A percentile compares a stretch with the other conserved stretches of the same genome.
These are phyloP conservation scores for Trichoderma lentiforme DNA, from an alignment of 2,329 filamentous ascomycete genomes.

Conservation along the genomic window DNA sequence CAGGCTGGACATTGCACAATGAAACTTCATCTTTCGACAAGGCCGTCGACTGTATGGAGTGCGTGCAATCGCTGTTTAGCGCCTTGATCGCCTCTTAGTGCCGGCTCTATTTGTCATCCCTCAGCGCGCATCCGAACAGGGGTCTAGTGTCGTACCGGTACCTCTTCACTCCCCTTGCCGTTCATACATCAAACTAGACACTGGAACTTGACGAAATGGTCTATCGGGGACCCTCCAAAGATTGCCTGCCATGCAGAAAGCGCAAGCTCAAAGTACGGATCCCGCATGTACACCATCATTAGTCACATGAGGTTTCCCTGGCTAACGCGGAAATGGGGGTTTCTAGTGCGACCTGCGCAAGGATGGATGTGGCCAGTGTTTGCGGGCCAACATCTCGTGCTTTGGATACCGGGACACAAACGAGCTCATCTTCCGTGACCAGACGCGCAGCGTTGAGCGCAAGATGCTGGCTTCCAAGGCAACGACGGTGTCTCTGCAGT, in stretches of 20 bases:
- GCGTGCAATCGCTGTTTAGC: neutral
- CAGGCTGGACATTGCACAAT: neutral
- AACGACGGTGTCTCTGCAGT: neutral
- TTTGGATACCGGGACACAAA: slow-evolving; percentile 26
- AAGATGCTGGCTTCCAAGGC: slow-evolving; percentile 16
- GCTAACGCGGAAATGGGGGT: neutral
- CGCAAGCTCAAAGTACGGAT: slow-evolving; percentile 25
- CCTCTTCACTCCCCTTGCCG: neutral
- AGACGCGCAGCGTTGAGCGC: slow-evolving; percentile 22
- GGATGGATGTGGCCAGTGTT: slow-evolving; percentile 26
- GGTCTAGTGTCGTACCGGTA: neutral
- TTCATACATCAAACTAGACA: neutral
- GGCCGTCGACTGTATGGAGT: neutral
- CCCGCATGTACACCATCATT: neutral
- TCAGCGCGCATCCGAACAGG: neutral
- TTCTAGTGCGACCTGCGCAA: slow-evolving; percentile 24
- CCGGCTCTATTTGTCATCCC: neutral
- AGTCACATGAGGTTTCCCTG: neutral
- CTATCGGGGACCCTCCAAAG: slow-evolving; percentile 24
- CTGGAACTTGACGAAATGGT: slow-evolving; percentile 22
- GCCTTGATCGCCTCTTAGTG: neutral
- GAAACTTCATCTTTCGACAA: neutral
- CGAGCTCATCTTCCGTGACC: slow-evolving; percentile 26
- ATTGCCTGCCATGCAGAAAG: slow-evolving; percentile 26
- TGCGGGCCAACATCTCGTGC: slow-evolving; percentile 25